Conservation (phyloP, 1,284 basidiomycete genomes). For the Puccinia brachypodii region DNA sequence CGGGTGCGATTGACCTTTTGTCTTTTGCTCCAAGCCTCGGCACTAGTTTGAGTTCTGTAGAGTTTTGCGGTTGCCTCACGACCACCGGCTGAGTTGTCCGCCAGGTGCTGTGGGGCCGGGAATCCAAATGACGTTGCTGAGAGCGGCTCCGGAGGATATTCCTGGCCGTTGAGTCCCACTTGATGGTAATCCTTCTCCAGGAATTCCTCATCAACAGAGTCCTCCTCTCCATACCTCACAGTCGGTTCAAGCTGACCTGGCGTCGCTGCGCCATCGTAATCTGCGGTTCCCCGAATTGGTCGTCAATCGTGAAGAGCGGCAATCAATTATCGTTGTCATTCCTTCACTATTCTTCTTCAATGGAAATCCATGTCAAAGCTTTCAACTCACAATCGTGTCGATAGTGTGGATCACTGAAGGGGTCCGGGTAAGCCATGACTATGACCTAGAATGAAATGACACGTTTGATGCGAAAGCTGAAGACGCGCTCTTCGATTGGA, state of each 20-base stretch:
- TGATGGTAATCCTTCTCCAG: constrained; percentile 5
- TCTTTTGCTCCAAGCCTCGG: constrained; percentile 28
- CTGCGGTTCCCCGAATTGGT: not conserved
- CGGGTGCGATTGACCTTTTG: constrained; percentile 34
- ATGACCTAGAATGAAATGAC: not conserved
- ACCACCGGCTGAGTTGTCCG: not conserved
- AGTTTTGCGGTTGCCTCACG: not conserved
- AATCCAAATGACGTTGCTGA: constrained; percentile 4
- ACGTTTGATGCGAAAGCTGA: not conserved
- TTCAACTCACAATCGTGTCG: not conserved
- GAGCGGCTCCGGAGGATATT: not conserved
- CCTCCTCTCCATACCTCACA: not conserved
- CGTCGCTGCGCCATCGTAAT: not conserved
- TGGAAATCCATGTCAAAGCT: not conserved
- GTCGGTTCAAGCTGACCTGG: not conserved
- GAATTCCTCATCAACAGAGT: not conserved
- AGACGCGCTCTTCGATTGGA: not conserved
- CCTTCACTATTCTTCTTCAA: too few relatives aligned
- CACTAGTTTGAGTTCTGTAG: constrained; percentile 26
- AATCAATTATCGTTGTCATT: too few relatives aligned
- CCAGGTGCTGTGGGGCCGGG: not conserved
- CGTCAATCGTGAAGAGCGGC: too few relatives aligned
- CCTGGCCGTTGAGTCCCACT: not conserved
- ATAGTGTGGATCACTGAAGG: constrained; percentile 10
- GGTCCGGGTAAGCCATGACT: constrained; percentile 20